Evolutionary conservation across 352 stramenopile species (phyloP), one percentile per base, ranked within the genome.

Genomic region (Pythium periplocum): DNA sequence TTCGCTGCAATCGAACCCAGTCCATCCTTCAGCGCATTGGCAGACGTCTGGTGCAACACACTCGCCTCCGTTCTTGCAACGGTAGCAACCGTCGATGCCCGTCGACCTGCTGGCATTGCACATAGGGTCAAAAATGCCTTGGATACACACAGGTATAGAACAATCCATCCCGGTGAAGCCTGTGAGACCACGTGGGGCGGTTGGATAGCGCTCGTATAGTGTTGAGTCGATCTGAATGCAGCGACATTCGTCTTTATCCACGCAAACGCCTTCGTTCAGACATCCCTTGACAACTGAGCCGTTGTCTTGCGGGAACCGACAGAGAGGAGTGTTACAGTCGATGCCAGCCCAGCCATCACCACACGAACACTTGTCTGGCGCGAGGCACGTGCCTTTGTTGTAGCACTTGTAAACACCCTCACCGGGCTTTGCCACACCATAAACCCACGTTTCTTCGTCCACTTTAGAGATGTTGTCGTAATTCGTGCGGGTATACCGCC

Each of bases 371-470:
- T 74, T 91, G 54, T 98, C 93, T 0, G 93, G 93, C 7, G 67
- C 71, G 34, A 98, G 73, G 66, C 96, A 99, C 43, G 83, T 90
- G 17, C 95, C 95, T 26, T 78, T 72, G 73, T 98, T 96, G 64
- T 84, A 96, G 71, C 96, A 99, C 59, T 82, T 83, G 71, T 94
- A 99, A 9, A 98, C 83, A 30, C 96, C 96, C 64, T 99, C 96
- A 2, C 94, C 94, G 1, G 69, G 48, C 1, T 68, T 76, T 0
- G 64, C 50, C 2, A 48, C 34, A 32, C 88, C 91, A 32, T 80
- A 73, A 4, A 75, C 46, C 89, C 87, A 97, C 33, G 64, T 76
- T 11, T 77, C 68, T 40, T 84, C 70, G 48, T 84, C 68, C 26
- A 86, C 52, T 58, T 96, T 76, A 4, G 74, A 87, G 51, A 97